Percentiles rank a stretch among this genome's conserved stretches.
These are phyloP conservation scores for Spathaspora passalidarum DNA, from an alignment of 805 yeast species.

Conservation along the genomic window DNA sequence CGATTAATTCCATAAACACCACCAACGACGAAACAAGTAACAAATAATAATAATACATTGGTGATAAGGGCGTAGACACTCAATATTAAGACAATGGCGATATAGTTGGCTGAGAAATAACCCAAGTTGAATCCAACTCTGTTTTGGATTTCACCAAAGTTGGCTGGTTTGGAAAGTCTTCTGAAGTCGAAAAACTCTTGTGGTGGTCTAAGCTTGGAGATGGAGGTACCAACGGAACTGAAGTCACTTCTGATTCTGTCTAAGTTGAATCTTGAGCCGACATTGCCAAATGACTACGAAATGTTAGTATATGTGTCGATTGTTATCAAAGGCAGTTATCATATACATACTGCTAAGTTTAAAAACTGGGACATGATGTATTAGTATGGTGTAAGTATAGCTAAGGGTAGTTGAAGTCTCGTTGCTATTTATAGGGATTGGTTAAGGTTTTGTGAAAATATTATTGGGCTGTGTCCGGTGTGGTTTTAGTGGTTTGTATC, in stretches of 20 bases:
- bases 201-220: conserved; percentile 78
- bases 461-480: background rate
- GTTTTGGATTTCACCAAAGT: conserved; percentile 84
- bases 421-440: no score
- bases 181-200: conserved; percentile 92
- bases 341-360: conserved; percentile 10
- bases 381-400: background rate
- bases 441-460: no score
- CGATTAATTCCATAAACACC: conserved; percentile 79
- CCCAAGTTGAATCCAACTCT: conserved; percentile 84
- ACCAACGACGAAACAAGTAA: conserved; percentile 62
- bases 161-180: conserved; percentile 85
- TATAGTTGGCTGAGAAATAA: conserved; percentile 85
- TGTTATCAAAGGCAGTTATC: background rate
- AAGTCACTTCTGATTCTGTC: conserved; percentile 45
- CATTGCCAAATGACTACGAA: conserved; percentile 5
- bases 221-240: conserved; percentile 53
- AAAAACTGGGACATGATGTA: conserved; percentile 9
- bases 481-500: background rate
- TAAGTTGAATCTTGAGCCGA: conserved; percentile 42
- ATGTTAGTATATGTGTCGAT: conserved; percentile 11
- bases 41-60: conserved; percentile 80
- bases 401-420: no score
- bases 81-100: conserved; percentile 65
- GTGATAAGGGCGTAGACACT: conserved; percentile 85